These are phyloP conservation scores for Debaryomycetaceae sp. DNA, from an alignment of 1,139 yeast genomes.

Conservation along the genomic window DNA sequence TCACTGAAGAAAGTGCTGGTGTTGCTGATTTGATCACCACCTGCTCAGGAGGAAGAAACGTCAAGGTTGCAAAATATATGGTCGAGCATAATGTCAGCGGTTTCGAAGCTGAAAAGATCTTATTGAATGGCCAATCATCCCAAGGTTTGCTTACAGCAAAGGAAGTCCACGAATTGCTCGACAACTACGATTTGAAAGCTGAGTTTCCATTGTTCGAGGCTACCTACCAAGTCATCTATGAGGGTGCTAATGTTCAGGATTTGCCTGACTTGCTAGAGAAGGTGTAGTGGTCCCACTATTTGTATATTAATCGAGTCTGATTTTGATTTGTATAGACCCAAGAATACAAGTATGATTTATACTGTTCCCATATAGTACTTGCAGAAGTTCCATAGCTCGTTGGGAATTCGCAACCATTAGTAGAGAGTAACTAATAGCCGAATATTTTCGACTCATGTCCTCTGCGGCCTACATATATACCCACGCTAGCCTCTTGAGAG, in stretches of 20 bases:
- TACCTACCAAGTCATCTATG: slow-evolving; percentile 78
- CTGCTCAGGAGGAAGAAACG: slow-evolving; percentile 50
- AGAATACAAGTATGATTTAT: background rate
- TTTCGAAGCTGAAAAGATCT: slow-evolving; percentile 72
- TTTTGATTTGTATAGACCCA: background rate
- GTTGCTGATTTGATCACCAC: slow-evolving; percentile 51
- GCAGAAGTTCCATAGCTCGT: no score
- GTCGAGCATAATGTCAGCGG: slow-evolving; percentile 69
- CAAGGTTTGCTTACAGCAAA: slow-evolving; percentile 88
- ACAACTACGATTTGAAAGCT: slow-evolving; percentile 51
- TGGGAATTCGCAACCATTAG: no score
- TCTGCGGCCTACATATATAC: no score
- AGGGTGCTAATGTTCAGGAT: slow-evolving; percentile 59
- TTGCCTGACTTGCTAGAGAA: slow-evolving; percentile 60
- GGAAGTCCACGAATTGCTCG: slow-evolving; percentile 85
- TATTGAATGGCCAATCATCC: slow-evolving; percentile 89
- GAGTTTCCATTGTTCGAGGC: slow-evolving; percentile 89
- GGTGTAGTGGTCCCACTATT: background rate
- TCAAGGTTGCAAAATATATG: slow-evolving; percentile 57
- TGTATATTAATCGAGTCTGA: slow-evolving; percentile 1
- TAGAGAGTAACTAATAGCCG: no score
- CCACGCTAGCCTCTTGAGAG: no score
- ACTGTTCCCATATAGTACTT: background rate
- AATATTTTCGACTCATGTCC: no score
- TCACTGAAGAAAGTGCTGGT: slow-evolving; percentile 48